Evolutionary conservation across 805 yeast species (phyloP).

Genomic region (Zygoascus flipseniorum): DNA sequence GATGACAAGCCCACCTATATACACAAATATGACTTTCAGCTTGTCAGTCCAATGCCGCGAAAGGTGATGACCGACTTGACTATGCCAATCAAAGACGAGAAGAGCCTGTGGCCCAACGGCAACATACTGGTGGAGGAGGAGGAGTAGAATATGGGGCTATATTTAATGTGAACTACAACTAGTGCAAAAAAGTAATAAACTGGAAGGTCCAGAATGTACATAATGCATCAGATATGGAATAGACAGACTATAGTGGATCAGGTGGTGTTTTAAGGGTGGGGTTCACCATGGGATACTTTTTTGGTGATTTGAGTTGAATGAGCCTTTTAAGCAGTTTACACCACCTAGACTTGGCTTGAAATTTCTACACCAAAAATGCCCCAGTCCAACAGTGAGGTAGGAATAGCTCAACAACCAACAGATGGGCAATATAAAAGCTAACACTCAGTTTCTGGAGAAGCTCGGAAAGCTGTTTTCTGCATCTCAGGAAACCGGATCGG

Average conservation of each 20-base stretch:
- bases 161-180: no score
- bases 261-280: no score
- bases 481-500: conserved; percentile 26
- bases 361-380: background rate
- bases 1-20: conserved; percentile 33
- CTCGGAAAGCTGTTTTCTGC: conserved; percentile 22
- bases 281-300: no score
- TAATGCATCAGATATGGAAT: no score
- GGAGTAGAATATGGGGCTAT: background rate
- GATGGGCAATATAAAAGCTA: background rate
- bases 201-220: no score
- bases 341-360: background rate
- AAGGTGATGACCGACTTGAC: conserved; percentile 28
- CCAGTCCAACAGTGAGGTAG: background rate
- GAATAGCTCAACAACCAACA: background rate
- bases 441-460: conserved; percentile 22
- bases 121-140: conserved; percentile 43
- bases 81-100: conserved; percentile 34
- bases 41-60: conserved; percentile 53
- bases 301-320: no score
- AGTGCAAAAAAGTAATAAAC: no score
- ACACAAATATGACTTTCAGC: conserved; percentile 41
- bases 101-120: conserved; percentile 54
- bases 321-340: no score
- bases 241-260: no score